These are phyloP conservation scores for Calonectria crousiana DNA, from an alignment of 2,329 filamentous ascomycete genomes.

Conservation along the genomic window DNA sequence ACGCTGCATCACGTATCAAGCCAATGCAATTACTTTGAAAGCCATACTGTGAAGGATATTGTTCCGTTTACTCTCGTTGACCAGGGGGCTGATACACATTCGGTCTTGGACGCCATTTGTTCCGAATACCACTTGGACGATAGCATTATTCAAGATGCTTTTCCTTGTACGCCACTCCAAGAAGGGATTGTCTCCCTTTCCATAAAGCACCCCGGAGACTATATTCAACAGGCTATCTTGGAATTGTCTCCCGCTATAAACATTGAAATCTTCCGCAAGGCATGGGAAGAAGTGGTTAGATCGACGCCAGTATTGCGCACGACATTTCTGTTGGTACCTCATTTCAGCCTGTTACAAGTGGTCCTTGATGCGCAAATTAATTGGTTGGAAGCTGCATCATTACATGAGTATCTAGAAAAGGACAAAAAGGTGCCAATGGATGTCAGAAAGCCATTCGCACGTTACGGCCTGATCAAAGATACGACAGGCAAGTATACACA, in stretches of 20 bases:
- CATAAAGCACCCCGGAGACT: slow-evolving; percentile 29
- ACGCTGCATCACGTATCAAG: neutral
- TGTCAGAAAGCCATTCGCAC: slow-evolving; percentile 9
- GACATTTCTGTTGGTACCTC: neutral
- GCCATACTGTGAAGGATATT: neutral
- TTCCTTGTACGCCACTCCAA: slow-evolving; percentile 51
- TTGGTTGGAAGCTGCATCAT: neutral
- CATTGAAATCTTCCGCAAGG: slow-evolving; percentile 12
- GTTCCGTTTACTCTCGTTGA: neutral
- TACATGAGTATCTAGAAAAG: slow-evolving; percentile 4
- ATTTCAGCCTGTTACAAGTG: slow-evolving; percentile 19
- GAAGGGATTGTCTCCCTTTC: slow-evolving; percentile 50
- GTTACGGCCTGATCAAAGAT: slow-evolving; percentile 7
- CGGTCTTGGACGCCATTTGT: neutral
- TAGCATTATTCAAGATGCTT: slow-evolving; percentile 44
- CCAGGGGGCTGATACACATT: too few species aligned
- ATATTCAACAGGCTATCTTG: slow-evolving; percentile 30
- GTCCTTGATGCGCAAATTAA: neutral
- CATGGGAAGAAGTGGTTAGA: slow-evolving; percentile 26
- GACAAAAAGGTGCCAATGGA: slow-evolving; percentile 18
- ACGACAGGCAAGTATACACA: neutral
- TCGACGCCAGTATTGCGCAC: slow-evolving; percentile 54
- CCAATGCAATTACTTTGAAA: neutral
- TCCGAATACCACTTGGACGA: neutral
- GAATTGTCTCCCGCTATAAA: slow-evolving; percentile 21